Conservation (phyloP, 225 moss, liverwort and hornwort genomes). For the Pseudoscleropodium purum region DNA sequence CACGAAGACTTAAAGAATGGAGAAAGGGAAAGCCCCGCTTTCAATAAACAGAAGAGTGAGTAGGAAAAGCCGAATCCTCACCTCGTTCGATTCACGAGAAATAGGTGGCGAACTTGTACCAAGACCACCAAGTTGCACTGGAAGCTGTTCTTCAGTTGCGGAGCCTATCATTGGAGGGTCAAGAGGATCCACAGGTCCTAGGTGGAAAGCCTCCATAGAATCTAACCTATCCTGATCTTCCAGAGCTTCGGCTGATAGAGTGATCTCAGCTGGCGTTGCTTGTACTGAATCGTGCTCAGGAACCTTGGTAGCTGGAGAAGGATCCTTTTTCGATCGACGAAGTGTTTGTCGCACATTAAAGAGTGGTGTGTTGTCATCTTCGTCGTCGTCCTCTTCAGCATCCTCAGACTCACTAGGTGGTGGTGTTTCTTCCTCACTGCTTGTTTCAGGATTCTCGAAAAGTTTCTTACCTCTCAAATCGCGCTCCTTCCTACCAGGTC, state of each 20-base stretch:
- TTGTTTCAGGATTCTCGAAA: slow-evolving; percentile 69
- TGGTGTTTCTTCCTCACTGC: slow-evolving; percentile 61
- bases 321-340: slow-evolving; percentile 18
- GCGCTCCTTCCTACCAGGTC: slow-evolving; percentile 49
- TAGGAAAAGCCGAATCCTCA: not conserved
- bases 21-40: not conserved
- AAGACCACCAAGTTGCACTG: slow-evolving; percentile 8
- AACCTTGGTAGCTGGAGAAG: slow-evolving; percentile 21
- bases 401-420: slow-evolving; percentile 65
- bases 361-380: slow-evolving; percentile 79
- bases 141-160: slow-evolving; percentile 56
- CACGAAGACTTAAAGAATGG: not conserved
- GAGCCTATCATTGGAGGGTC: slow-evolving; percentile 30
- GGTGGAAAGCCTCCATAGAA: not conserved
- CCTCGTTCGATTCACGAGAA: slow-evolving; percentile 31
- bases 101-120: not conserved
- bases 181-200: slow-evolving; percentile 6
- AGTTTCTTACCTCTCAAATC: slow-evolving; percentile 74
- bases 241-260: slow-evolving; percentile 22
- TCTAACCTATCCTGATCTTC: slow-evolving; percentile 14
- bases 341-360: slow-evolving; percentile 50
- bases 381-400: slow-evolving; percentile 71
- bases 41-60: not conserved
- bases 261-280: slow-evolving; percentile 24
- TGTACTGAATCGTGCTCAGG: slow-evolving; percentile 17